Evolutionary conservation across 2,329 filamentous ascomycete species (phyloP).

Genomic region (Xenoacremonium recifei): DNA sequence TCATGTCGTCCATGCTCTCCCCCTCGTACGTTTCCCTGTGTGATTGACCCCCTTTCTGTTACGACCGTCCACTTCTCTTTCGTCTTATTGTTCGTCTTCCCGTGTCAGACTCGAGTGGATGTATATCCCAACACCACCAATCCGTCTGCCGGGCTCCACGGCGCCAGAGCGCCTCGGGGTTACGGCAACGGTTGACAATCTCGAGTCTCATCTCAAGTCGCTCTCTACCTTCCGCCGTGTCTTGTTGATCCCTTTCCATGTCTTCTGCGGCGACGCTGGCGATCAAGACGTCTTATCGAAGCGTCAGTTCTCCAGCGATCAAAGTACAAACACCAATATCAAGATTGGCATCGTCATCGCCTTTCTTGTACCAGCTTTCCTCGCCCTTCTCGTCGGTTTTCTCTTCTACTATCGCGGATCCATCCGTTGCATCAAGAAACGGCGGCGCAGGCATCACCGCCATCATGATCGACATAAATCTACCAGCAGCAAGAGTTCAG

Average conservation of each 20-base stretch:
- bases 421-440: constrained; percentile 32
- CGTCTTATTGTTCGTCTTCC: constrained; percentile 2
- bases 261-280: constrained; percentile 1
- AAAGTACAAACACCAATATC: constrained; percentile 34
- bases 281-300: constrained; percentile 3
- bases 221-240: constrained; percentile 4
- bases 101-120: constrained; percentile 19
- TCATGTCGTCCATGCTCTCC: constrained; percentile 9
- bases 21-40: constrained; percentile 11
- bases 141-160: constrained; percentile 11
- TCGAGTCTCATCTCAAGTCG: constrained; percentile 5
- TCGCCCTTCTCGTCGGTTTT: constrained; percentile 36
- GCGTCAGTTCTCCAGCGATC: constrained; percentile 26
- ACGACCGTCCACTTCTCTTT: too few relatives aligned
- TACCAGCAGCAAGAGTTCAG: constrained; percentile 30
- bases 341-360: constrained; percentile 44
- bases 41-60: constrained; percentile 3
- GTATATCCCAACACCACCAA: constrained; percentile 28
- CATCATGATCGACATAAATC: constrained; percentile 25
- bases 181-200: constrained; percentile 9
- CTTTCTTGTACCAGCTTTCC: constrained; percentile 38
- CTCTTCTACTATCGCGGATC: constrained; percentile 39
- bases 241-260: constrained; percentile 4
- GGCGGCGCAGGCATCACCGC: constrained; percentile 14
- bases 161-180: constrained; percentile 5